phyloP scores from a whole-genome alignment of 2,329 filamentous ascomycete genomes.

The Penicillium polonicum region DNA sequence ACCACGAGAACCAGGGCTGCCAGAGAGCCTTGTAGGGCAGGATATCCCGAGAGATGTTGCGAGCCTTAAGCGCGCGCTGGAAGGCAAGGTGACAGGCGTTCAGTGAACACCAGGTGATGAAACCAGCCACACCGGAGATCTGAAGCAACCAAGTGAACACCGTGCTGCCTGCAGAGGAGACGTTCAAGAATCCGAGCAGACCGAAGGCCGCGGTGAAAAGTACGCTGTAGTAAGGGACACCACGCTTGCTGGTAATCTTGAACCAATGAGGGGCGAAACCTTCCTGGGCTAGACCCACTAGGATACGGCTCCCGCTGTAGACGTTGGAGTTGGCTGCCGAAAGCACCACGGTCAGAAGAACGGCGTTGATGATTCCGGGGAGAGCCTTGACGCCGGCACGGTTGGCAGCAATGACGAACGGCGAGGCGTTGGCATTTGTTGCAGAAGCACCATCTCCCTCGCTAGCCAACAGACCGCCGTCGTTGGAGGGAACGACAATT shows the following conservation, averaged over 20 bases:
- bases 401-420: slow-evolving; percentile 44
- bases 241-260: slow-evolving; percentile 40
- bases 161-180: slow-evolving; percentile 58
- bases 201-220: slow-evolving; percentile 52
- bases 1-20: slow-evolving; percentile 64
- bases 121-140: slow-evolving; percentile 35
- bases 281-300: slow-evolving; percentile 62
- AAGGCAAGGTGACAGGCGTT: slow-evolving; percentile 62
- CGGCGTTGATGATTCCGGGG: slow-evolving; percentile 41
- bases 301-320: slow-evolving; percentile 59
- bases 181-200: slow-evolving; percentile 67
- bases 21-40: slow-evolving; percentile 63
- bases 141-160: slow-evolving; percentile 52
- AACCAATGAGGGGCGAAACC: slow-evolving; percentile 45
- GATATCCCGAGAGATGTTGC: slow-evolving; percentile 57
- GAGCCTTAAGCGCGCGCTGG: slow-evolving; percentile 56
- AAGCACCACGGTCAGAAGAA: slow-evolving; percentile 42
- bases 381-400: slow-evolving; percentile 36
- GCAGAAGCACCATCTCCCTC: slow-evolving; percentile 16
- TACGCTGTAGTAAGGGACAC: slow-evolving; percentile 46
- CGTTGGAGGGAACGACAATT: slow-evolving; percentile 65
- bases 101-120: slow-evolving; percentile 38
- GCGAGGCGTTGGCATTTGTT: slow-evolving; percentile 33
- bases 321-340: slow-evolving; percentile 44
- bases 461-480: slow-evolving; percentile 51